A percentile compares a stretch with the other conserved stretches of the same genome.
Evolutionary conservation across 208 protist species (phyloP).

Genomic region (Porcisia deanei): DNA sequence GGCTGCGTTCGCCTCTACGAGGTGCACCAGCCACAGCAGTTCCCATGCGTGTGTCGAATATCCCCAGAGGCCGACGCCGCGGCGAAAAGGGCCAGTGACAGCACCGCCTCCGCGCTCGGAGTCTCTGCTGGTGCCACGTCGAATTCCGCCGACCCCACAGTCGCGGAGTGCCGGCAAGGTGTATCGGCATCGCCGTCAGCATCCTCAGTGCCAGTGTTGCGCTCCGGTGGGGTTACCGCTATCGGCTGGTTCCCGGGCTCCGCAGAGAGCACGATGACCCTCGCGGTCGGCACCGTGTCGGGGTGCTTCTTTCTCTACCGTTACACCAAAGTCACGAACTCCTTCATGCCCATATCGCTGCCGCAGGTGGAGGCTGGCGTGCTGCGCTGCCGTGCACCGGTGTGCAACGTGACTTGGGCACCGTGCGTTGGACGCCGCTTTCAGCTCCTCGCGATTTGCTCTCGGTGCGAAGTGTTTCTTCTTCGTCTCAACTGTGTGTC

Average conservation of each 20-base stretch:
- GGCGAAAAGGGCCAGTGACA: constrained; percentile 21
- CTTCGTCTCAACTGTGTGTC: constrained; percentile 84
- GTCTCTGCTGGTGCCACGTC: background rate
- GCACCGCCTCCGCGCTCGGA: constrained; percentile 6
- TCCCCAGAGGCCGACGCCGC: constrained; percentile 52
- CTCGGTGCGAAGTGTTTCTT: constrained; percentile 70
- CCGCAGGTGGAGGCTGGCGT: constrained; percentile 27
- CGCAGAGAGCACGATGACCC: constrained; percentile 74
- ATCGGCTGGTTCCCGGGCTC: constrained; percentile 87
- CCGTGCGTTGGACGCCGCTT: constrained; percentile 79
- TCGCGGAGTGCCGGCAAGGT: background rate
- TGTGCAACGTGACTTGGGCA: constrained; percentile 79
- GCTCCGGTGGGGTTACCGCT: constrained; percentile 63
- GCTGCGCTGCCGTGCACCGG: constrained; percentile 43
- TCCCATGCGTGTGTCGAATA: constrained; percentile 65
- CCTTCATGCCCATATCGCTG: constrained; percentile 48
- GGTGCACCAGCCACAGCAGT: constrained; percentile 71
- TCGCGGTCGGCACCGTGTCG: constrained; percentile 78
- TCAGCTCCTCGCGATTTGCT: constrained; percentile 82
- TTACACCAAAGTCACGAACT: constrained; percentile 62
- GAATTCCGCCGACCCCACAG: background rate
- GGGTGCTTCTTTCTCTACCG: constrained; percentile 80
- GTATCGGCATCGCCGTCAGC: background rate
- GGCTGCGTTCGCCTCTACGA: constrained; percentile 89
- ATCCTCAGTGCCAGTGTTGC: constrained; percentile 17